Evolutionary conservation across 257 asterid species (phyloP), one percentile per base, ranked within the genome.

Genomic region (Solanum gandarillasii): DNA sequence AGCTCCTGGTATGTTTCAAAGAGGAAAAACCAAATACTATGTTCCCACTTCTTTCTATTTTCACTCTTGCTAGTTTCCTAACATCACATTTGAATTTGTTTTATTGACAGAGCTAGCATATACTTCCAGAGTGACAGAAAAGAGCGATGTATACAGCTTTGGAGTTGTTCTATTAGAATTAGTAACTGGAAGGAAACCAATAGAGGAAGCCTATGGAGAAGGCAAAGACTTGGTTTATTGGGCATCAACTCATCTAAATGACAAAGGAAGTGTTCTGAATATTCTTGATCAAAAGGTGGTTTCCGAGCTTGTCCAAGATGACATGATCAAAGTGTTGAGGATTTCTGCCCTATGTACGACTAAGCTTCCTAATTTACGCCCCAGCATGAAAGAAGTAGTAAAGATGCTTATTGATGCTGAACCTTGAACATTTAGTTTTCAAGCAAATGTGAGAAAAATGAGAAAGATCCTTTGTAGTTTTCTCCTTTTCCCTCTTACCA

Each of bases 351-450:
- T 76, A n/a, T 87, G 88, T 46, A 87, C 88, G 29, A 46, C 48
- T 35, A 87, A 82, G 71, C 82, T 87, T 12, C 86, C 82, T 31
- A 36, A 46, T 36, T 72, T 87, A 76, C 46, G 89, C 46, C 89
- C 89, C n/a, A 87, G 43, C 70, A 87, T 78, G 89, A 87, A 84
- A 82, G 36, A 39, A 13, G 82, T 87, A 29, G 89, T 87, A 21
- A 76, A 79, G 13, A 87, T 87, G 86, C 89, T 87, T 16, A 55
- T 76, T 39, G 89, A 71, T 71, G 83, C 16, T 41, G 83, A 43
- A 43, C 83, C 83, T 86, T 71, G 72, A 43, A 76, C 85, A 46
- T 82, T 87, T 20, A 93, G 85, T 92, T 94, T 7, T 89, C 93
- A 8, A 91, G 90, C 32, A 86, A 86, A 70, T 87, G 83, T 27